A percentile compares a stretch with the other conserved stretches of the same genome.
Evolutionary conservation across 176 grass and related monocot species (phyloP).

Genomic region (Olyra latifolia): DNA sequence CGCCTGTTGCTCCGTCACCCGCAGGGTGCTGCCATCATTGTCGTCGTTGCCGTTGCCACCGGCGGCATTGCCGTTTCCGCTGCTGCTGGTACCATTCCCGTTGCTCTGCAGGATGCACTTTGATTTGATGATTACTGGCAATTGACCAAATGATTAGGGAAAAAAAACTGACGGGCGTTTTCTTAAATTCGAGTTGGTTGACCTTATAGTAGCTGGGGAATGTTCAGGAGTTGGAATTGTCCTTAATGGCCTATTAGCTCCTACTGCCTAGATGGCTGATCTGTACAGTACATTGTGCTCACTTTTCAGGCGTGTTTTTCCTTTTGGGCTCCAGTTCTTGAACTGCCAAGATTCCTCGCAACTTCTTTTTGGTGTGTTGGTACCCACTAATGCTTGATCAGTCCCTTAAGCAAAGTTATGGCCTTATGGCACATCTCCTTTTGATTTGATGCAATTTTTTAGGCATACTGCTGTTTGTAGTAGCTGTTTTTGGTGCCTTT

Average conservation of each 20-base stretch:
- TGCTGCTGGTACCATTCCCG: constrained; percentile 14
- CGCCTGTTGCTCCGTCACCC: constrained; percentile 80
- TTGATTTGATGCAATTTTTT: constrained; percentile 19
- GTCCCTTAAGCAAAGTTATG: constrained; percentile 34
- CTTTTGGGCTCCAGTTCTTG: constrained; percentile 36
- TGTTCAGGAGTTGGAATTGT: constrained; percentile 34
- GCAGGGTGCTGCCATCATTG: constrained; percentile 49
- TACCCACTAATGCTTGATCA: constrained; percentile 35
- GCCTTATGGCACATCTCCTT: constrained; percentile 37
- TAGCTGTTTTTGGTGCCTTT: constrained; percentile 28
- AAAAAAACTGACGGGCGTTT: background rate
- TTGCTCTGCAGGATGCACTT: constrained; percentile 33
- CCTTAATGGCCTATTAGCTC: constrained; percentile 22
- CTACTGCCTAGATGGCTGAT: constrained; percentile 36
- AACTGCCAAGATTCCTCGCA: constrained; percentile 41
- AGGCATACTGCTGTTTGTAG: constrained; percentile 21
- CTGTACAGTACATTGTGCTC: constrained; percentile 19
- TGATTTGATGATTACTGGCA: background rate
- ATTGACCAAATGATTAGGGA: background rate
- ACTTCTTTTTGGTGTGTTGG: constrained; percentile 31
- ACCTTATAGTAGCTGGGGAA: constrained; percentile 8
- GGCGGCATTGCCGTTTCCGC: constrained; percentile 10
- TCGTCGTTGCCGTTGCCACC: constrained; percentile 18
- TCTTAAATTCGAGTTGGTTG: background rate
- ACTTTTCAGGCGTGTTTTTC: constrained; percentile 47